A percentile compares a stretch with the other conserved stretches of the same genome.
These are phyloP conservation scores for Botrytis pseudocinerea DNA, from an alignment of 2,329 filamentous ascomycete species.

Conservation along the genomic window DNA sequence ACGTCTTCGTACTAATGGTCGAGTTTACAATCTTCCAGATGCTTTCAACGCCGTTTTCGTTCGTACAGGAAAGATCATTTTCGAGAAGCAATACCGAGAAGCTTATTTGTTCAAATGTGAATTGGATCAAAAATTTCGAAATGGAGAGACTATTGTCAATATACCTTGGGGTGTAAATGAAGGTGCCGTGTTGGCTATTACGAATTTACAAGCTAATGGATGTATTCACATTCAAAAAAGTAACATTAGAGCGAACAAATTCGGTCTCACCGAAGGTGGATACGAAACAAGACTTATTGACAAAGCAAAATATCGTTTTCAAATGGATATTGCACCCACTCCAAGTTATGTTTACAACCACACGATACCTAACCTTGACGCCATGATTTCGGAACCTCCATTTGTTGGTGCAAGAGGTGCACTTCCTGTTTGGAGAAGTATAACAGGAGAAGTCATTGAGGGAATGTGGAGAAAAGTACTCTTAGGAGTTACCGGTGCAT, in stretches of 20 bases:
- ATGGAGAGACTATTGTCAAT: slow-evolving; percentile 36
- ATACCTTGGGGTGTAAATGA: slow-evolving; percentile 51
- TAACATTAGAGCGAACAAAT: slow-evolving; percentile 62
- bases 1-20: slow-evolving; percentile 58
- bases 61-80: slow-evolving; percentile 57
- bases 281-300: slow-evolving; percentile 71
- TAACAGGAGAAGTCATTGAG: slow-evolving; percentile 60
- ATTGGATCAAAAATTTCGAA: slow-evolving; percentile 54
- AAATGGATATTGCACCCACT: slow-evolving; percentile 60
- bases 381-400: slow-evolving; percentile 40
- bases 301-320: slow-evolving; percentile 65
- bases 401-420: slow-evolving; percentile 49
- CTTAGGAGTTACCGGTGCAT: slow-evolving; percentile 59
- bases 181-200: slow-evolving; percentile 65
- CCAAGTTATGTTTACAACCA: slow-evolving; percentile 57
- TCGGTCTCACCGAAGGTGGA: slow-evolving; percentile 69
- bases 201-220: slow-evolving; percentile 63
- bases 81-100: slow-evolving; percentile 55
- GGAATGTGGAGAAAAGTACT: slow-evolving; percentile 65
- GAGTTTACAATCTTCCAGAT: slow-evolving; percentile 50
- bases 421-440: slow-evolving; percentile 72
- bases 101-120: slow-evolving; percentile 60
- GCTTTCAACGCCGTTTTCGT: slow-evolving; percentile 45
- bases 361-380: slow-evolving; percentile 47
- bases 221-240: slow-evolving; percentile 55